These are phyloP conservation scores for Anisodus tanguticus DNA, from an alignment of 257 asterid species.

Conservation along the genomic window DNA sequence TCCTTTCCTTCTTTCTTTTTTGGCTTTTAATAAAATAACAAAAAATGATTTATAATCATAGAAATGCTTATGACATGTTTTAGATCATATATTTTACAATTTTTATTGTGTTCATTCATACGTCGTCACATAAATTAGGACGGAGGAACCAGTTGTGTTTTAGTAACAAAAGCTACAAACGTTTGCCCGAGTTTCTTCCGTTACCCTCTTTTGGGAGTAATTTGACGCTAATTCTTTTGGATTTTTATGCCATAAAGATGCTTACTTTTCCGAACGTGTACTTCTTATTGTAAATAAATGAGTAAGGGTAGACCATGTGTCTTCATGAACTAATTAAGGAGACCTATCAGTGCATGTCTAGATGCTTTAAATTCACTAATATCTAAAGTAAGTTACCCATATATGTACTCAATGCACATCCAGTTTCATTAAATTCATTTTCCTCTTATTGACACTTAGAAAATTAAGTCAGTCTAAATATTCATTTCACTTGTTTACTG, in stretches of 20 bases:
- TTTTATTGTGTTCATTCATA: neutral
- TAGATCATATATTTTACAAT: neutral
- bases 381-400: neutral
- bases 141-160: rapidly evolving
- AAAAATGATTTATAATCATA: neutral
- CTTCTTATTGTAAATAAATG: neutral
- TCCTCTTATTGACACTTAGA: neutral
- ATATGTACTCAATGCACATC: neutral
- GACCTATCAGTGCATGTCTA: neutral
- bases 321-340: neutral
- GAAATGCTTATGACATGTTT: neutral
- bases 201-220: neutral
- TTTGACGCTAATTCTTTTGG: neutral
- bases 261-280: neutral
- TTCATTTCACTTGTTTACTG: neutral
- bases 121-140: neutral
- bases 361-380: neutral
- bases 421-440: slow-evolving; percentile 14
- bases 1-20: neutral
- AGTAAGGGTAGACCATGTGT: neutral
- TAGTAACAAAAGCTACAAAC: neutral
- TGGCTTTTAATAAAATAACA: neutral
- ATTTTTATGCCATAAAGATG: neutral
- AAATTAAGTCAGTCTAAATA: neutral
- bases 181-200: neutral